Evolutionary conservation across 2,329 filamentous ascomycete genomes (phyloP).

Genomic region (Ophiobolus disseminans): DNA sequence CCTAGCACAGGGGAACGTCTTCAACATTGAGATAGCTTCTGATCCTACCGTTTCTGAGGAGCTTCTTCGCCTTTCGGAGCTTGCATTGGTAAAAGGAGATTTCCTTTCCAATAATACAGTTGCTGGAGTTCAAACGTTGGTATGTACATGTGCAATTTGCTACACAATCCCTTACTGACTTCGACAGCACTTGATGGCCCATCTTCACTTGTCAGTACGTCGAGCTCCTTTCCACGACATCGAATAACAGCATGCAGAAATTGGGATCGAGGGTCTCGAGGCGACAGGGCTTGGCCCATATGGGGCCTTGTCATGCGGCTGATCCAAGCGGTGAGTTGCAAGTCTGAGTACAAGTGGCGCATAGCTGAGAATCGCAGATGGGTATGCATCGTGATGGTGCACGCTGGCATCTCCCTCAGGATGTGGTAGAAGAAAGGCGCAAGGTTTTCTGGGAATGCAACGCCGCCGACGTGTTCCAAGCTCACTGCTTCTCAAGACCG

Average conservation of each 20-base stretch:
- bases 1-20: constrained; percentile 4
- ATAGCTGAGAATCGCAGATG: neutral
- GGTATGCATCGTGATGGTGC: constrained; percentile 8
- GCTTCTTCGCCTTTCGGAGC: constrained; percentile 1
- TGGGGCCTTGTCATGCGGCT: constrained; percentile 8
- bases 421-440: constrained; percentile 7
- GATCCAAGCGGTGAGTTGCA: constrained; percentile 3
- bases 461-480: constrained; percentile 8
- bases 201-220: neutral
- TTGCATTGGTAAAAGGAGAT: constrained; percentile 6
- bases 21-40: constrained; percentile 7
- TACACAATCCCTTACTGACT: neutral
- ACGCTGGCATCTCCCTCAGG: constrained; percentile 6
- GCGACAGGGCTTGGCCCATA: constrained; percentile 7
- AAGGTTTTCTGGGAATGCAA: constrained; percentile 11
- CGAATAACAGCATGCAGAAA: neutral
- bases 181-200: neutral
- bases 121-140: constrained; percentile 7
- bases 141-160: neutral
- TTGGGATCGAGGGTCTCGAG: constrained; percentile 2
- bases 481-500: constrained; percentile 9
- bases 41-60: constrained; percentile 1
- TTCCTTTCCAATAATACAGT: constrained; percentile 7
- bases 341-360: neutral
- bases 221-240: neutral